phyloP scores from a whole-genome alignment of 176 grass and related monocot species.

The Sorghum bicolor region DNA sequence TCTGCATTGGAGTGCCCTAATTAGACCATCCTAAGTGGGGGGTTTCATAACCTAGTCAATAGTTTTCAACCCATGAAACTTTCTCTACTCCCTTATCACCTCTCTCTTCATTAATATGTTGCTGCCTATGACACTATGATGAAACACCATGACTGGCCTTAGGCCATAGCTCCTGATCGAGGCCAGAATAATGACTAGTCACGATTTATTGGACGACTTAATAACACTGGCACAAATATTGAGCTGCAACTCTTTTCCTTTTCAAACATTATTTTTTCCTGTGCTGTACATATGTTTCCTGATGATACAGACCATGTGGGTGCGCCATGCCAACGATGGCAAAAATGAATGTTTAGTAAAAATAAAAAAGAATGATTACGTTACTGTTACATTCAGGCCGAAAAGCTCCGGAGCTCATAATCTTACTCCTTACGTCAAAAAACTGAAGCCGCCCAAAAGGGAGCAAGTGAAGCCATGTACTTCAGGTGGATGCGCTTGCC shows the following conservation, averaged over 20 bases:
- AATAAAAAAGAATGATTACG: constrained; percentile 19
- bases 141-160: too few relatives aligned
- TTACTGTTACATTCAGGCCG: constrained; percentile 30
- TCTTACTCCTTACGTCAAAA: constrained; percentile 29
- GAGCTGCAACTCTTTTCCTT: not conserved
- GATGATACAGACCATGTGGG: not conserved
- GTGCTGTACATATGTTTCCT: not conserved
- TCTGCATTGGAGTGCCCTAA: too few relatives aligned
- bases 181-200: too few relatives aligned
- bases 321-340: not conserved
- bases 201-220: too few relatives aligned
- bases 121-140: too few relatives aligned
- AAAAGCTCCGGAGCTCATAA: constrained; percentile 1
- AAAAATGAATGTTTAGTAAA: constrained; percentile 17
- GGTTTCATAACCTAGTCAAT: too few relatives aligned
- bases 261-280: not conserved
- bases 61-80: too few relatives aligned
- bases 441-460: constrained; percentile 2
- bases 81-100: too few relatives aligned
- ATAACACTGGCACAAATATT: too few relatives aligned
- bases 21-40: too few relatives aligned
- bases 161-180: too few relatives aligned
- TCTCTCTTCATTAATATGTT: too few relatives aligned
- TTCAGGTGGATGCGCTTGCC: not conserved
- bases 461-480: not conserved